A percentile compares a stretch with the other conserved stretches of the same genome.
phyloP scores from a whole-genome alignment of 768 basidiomycete species.

The Amanita brunnescens region DNA sequence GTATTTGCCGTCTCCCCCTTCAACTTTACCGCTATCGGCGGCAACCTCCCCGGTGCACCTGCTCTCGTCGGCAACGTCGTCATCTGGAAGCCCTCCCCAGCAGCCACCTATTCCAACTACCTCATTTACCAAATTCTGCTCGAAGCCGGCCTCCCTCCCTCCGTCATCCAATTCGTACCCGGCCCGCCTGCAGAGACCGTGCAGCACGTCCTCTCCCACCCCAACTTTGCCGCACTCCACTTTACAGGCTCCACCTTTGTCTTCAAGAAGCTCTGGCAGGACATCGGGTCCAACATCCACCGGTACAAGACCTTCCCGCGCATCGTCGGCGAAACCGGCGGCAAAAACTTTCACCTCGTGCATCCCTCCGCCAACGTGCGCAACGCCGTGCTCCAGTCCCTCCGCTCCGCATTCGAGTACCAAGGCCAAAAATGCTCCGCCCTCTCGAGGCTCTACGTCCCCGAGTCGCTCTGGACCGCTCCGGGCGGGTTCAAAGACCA shows the following conservation, averaged over 20 bases:
- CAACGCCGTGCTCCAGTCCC: conserved; percentile 84
- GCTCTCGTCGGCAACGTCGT: conserved; percentile 92
- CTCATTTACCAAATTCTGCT: conserved; percentile 82
- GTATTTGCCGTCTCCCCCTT: conserved; percentile 97
- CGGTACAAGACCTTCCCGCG: conserved; percentile 84
- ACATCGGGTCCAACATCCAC: conserved; percentile 84
- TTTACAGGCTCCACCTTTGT: conserved; percentile 95
- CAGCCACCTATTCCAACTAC: conserved; percentile 93
- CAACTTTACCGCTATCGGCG: conserved; percentile 98
- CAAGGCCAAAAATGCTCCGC: conserved; percentile 99
- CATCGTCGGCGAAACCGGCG: conserved; percentile 96
- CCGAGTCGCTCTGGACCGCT: conserved; percentile 73
- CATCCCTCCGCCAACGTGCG: conserved; percentile 80
- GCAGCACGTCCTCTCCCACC: conserved; percentile 71
- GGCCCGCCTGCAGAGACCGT: conserved; percentile 83
- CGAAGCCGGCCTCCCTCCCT: conserved; percentile 90
- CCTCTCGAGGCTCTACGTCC: conserved; percentile 83
- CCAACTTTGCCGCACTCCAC: conserved; percentile 79
- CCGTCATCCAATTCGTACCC: conserved; percentile 96
- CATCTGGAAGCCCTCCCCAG: conserved; percentile 97
- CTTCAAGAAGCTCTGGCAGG: conserved; percentile 95
- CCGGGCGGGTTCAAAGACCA: conserved; percentile 71
- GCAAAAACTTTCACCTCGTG: conserved; percentile 97
- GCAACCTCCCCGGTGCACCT: conserved; percentile 86
- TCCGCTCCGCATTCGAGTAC: conserved; percentile 92